A percentile compares a stretch with the other conserved stretches of the same genome.
Evolutionary conservation across 1,139 yeast genomes (phyloP).

Genomic region (Hemisphaericaspora subhashii): DNA sequence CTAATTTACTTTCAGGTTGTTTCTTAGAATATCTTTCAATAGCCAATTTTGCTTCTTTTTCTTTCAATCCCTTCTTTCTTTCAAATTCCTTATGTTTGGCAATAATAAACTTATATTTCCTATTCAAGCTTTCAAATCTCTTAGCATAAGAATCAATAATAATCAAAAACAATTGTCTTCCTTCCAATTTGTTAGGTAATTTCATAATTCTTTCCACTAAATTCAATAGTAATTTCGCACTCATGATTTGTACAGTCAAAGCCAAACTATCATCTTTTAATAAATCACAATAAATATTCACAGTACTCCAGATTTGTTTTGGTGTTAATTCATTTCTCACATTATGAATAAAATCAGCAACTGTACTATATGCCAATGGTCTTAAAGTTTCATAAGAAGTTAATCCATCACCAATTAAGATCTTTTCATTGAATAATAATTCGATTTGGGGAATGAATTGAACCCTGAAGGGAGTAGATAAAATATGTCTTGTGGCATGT

Average conservation of each 20-base stretch:
- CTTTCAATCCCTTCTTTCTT: conserved; percentile 40
- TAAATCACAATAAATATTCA: conserved; percentile 76
- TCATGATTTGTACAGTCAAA: conserved; percentile 92
- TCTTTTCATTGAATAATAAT: conserved; percentile 78
- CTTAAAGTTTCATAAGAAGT: conserved; percentile 85
- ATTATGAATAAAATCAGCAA: conserved; percentile 93
- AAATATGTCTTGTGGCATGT: conserved; percentile 91
- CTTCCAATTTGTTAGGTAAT: conserved; percentile 78
- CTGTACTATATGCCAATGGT: conserved; percentile 92
- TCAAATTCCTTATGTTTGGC: conserved; percentile 60
- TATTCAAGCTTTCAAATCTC: conserved; percentile 73
- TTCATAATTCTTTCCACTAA: conserved; percentile 87
- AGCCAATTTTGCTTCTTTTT: conserved; percentile 44
- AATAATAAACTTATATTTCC: conserved; percentile 68
- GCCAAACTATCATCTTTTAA: conserved; percentile 83
- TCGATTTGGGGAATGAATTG: conserved; percentile 87
- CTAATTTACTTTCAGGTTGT: conserved; percentile 8
- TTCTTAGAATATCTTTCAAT: conserved; percentile 39
- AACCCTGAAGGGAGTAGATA: conserved; percentile 82
- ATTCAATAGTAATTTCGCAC: conserved; percentile 86
- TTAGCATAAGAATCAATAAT: conserved; percentile 88
- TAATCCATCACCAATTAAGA: conserved; percentile 88
- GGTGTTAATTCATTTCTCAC: conserved; percentile 84
- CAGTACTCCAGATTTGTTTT: conserved; percentile 86
- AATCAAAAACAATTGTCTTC: conserved; percentile 77